phyloP scores from a whole-genome alignment of 768 basidiomycete genomes.

The Cyclocybe aegerita region DNA sequence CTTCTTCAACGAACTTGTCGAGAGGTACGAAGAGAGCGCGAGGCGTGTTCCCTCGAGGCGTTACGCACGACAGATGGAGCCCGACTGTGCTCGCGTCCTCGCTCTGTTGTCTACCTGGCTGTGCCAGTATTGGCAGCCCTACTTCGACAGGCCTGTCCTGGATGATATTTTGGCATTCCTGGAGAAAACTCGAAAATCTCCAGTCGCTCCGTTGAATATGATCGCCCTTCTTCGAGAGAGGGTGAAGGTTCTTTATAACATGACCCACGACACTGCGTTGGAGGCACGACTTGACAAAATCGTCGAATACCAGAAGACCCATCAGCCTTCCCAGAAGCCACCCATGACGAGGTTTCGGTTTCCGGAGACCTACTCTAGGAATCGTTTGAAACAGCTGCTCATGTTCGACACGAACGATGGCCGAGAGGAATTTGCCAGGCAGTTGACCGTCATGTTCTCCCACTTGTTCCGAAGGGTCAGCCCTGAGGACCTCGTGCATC shows the following conservation, averaged over 20 bases:
- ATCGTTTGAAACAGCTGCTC: constrained; percentile 4
- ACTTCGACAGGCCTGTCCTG: constrained; percentile 44
- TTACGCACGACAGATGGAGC: constrained; percentile 36
- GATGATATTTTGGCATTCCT: constrained; percentile 10
- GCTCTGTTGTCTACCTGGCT: constrained; percentile 4
- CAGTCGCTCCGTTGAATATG: too few species aligned
- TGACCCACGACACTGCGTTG: constrained; percentile 8
- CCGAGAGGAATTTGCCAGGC: constrained; percentile 42
- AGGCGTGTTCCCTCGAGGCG: not conserved
- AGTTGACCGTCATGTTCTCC: constrained; percentile 40
- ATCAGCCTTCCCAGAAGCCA: not conserved
- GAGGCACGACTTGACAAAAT: too few species aligned
- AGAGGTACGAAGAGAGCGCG: constrained; percentile 45
- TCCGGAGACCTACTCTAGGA: constrained; percentile 20
- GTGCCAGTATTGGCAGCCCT: constrained; percentile 47
- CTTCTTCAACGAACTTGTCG: constrained; percentile 37
- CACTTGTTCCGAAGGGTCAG: constrained; percentile 37
- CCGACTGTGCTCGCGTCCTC: too few species aligned
- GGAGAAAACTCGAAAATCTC: not conserved
- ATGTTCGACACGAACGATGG: constrained; percentile 35
- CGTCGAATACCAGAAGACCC: too few species aligned
- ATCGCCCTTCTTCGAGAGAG: too few species aligned
- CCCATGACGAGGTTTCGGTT: constrained; percentile 19
- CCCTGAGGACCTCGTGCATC: constrained; percentile 40
- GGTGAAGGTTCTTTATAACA: not conserved